phyloP scores from a whole-genome alignment of 192 early-diverging fungal genomes.

The Allomyces javanicus region DNA sequence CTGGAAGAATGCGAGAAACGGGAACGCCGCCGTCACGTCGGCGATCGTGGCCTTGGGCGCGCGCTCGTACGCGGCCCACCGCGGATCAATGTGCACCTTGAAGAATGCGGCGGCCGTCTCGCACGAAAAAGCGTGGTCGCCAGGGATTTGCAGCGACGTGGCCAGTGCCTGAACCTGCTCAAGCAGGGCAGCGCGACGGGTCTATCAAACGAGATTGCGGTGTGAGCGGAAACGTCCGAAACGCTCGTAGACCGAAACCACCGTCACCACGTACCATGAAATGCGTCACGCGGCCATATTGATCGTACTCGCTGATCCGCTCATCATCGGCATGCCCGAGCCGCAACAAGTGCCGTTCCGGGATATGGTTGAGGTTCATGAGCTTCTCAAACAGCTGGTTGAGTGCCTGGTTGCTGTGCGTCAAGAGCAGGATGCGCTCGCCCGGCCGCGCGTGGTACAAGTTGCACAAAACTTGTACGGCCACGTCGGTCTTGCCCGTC shows the following conservation, averaged over 20 bases:
- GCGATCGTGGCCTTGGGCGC: constrained; percentile 7
- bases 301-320: constrained; percentile 58
- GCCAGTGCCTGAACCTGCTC: constrained; percentile 58
- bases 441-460: constrained; percentile 78
- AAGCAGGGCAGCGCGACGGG: constrained; percentile 53
- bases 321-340: constrained; percentile 90
- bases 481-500: constrained; percentile 95
- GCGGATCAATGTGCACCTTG: constrained; percentile 45
- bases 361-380: constrained; percentile 59
- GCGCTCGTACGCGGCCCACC: constrained; percentile 51
- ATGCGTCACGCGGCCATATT: constrained; percentile 83
- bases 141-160: constrained; percentile 47
- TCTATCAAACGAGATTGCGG: constrained; percentile 11
- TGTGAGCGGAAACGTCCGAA: neutral
- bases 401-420: constrained; percentile 95
- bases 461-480: constrained; percentile 89
- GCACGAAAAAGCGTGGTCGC: constrained; percentile 78
- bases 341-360: constrained; percentile 78
- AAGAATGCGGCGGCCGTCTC: constrained; percentile 86
- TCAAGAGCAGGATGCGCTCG: constrained; percentile 79
- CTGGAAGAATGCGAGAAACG: constrained; percentile 62
- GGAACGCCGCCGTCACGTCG: constrained; percentile 31
- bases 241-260: too few species aligned
- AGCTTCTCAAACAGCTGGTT: constrained; percentile 98
- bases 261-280: constrained; percentile 28